phyloP scores from a whole-genome alignment of 2,329 filamentous ascomycete genomes.

The Myriosclerotinia scirpicola region DNA sequence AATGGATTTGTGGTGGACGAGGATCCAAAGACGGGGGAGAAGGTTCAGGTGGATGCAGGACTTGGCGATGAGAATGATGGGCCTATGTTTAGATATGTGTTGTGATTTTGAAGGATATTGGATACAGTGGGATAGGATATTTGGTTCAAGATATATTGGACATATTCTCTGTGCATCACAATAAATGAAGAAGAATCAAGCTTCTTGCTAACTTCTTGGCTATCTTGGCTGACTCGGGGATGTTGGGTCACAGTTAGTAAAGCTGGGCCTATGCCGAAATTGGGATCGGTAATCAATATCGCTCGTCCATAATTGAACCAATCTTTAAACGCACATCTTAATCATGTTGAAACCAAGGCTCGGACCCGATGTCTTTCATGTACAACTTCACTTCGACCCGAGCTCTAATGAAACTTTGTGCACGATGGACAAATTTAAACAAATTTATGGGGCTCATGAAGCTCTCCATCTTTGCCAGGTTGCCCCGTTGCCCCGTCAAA shows the following conservation, averaged over 20 bases:
- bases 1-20: conserved; percentile 14
- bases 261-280: not conserved
- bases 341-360: not conserved
- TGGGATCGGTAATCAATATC: not conserved
- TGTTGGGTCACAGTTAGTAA: no score
- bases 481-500: conserved; percentile 11
- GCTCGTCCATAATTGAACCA: no score
- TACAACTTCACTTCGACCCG: not conserved
- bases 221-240: not conserved
- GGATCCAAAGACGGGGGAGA: not conserved
- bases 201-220: conserved; percentile 6
- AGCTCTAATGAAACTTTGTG: not conserved
- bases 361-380: not conserved
- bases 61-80: conserved; percentile 36
- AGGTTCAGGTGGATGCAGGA: conserved; percentile 4
- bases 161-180: not conserved
- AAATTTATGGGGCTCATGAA: not conserved
- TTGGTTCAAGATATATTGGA: not conserved
- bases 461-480: not conserved
- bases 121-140: not conserved
- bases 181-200: conserved; percentile 6
- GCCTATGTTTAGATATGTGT: conserved; percentile 34
- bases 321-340: not conserved
- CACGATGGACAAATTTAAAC: not conserved
- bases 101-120: conserved; percentile 20